Conservation (phyloP, 2,329 filamentous ascomycete genomes). For the Sodiomyces alkalinus region DNA sequence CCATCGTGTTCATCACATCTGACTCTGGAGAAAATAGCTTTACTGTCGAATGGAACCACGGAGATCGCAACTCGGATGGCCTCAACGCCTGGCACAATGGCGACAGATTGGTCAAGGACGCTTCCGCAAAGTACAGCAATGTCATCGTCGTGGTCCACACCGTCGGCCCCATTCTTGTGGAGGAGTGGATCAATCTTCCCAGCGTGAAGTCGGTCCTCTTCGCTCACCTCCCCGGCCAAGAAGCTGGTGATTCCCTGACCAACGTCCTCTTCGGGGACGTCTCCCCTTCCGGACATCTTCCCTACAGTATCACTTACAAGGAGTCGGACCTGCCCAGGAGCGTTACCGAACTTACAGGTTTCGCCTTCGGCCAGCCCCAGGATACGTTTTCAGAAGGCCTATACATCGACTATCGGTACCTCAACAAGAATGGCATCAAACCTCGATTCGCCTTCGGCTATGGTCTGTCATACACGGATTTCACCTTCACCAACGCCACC, state of each 20-base stretch:
- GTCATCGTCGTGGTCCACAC: constrained; percentile 79
- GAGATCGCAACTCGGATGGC: constrained; percentile 56
- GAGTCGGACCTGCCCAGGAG: constrained; percentile 55
- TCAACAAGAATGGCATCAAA: constrained; percentile 59
- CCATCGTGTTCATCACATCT: constrained; percentile 74
- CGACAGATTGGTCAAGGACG: constrained; percentile 58
- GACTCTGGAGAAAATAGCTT: constrained; percentile 71
- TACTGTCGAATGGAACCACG: constrained; percentile 41
- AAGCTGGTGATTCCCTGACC: constrained; percentile 67
- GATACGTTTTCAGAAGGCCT: constrained; percentile 73
- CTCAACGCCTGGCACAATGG: constrained; percentile 59
- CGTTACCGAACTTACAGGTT: constrained; percentile 19
- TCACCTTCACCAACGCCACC: constrained; percentile 39
- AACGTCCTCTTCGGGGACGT: constrained; percentile 67
- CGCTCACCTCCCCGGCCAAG: constrained; percentile 76
- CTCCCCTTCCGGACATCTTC: constrained; percentile 65
- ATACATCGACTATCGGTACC: constrained; percentile 80
- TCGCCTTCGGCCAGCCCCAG: constrained; percentile 58
- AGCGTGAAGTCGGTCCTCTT: constrained; percentile 66
- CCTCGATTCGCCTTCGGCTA: constrained; percentile 81
- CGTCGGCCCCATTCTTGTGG: constrained; percentile 69
- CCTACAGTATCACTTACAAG: constrained; percentile 70
- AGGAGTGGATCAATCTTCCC: constrained; percentile 64
- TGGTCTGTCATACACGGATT: constrained; percentile 68
- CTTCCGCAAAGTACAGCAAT: constrained; percentile 36